phyloP scores from a whole-genome alignment of 192 early-diverging fungal genomes.

The Linnemannia zychae region DNA sequence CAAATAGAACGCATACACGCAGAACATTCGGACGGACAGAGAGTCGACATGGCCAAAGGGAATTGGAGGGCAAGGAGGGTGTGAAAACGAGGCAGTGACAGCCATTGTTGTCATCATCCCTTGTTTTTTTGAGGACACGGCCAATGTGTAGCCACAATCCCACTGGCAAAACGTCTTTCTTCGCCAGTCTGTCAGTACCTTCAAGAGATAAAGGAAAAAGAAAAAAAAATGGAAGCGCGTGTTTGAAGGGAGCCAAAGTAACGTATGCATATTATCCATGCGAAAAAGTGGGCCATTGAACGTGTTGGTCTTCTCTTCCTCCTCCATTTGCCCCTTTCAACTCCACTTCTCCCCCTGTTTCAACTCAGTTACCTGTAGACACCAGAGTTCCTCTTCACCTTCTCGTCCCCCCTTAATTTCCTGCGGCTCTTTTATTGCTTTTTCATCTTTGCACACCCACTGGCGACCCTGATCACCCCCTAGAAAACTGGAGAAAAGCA shows the following conservation, averaged over 20 bases:
- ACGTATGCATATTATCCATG: neutral
- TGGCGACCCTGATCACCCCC: neutral
- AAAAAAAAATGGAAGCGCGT: slow-evolving; percentile 1
- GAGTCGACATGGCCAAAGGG: neutral
- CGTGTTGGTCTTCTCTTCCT: neutral
- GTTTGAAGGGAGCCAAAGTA: neutral
- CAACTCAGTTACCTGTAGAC: neutral
- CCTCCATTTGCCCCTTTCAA: neutral
- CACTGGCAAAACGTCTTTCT: neutral
- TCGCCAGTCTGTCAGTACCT: neutral
- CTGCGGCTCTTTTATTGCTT: neutral
- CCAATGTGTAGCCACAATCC: neutral
- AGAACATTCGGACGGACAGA: neutral
- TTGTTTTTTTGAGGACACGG: neutral
- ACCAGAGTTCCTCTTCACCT: neutral
- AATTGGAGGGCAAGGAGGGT: neutral
- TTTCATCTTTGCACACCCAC: neutral
- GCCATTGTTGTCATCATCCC: neutral
- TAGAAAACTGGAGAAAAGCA: neutral
- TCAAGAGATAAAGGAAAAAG: neutral
- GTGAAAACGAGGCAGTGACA: neutral
- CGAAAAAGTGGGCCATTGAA: neutral
- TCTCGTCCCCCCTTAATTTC: neutral
- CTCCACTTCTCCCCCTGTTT: neutral
- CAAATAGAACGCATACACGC: neutral